Conservation (phyloP, 176 grass and related monocot species). For the bread wheat (Triticum aestivum) region IWGSC_CS_RefSeq_v2.1 NC_057806.1:437356089-437356588, state of each 20-base stretch:
- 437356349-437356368: conserved; percentile 75
- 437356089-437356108: conserved; percentile 7
- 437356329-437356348: neutral
- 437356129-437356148: conserved; percentile 26
- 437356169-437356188: conserved; percentile 14
- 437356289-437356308: neutral
- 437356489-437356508: conserved; percentile 39
- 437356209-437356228: conserved; percentile 1
- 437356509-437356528: conserved; percentile 7
- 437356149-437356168: conserved; percentile 1
- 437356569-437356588: neutral
- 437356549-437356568: neutral
- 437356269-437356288: neutral
- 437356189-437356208: neutral
- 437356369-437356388: conserved; percentile 98
- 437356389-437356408: conserved; percentile 95
- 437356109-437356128: neutral
- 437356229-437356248: neutral
- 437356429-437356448: conserved; percentile 82
- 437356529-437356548: conserved; percentile 4
- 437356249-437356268: neutral
- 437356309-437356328: neutral
- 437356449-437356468: conserved; percentile 92
- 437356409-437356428: conserved; percentile 83
- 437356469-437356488: conserved; percentile 87